Evolutionary conservation across 306 rosid species (phyloP).

Genomic region (Lupinus albus): DNA sequence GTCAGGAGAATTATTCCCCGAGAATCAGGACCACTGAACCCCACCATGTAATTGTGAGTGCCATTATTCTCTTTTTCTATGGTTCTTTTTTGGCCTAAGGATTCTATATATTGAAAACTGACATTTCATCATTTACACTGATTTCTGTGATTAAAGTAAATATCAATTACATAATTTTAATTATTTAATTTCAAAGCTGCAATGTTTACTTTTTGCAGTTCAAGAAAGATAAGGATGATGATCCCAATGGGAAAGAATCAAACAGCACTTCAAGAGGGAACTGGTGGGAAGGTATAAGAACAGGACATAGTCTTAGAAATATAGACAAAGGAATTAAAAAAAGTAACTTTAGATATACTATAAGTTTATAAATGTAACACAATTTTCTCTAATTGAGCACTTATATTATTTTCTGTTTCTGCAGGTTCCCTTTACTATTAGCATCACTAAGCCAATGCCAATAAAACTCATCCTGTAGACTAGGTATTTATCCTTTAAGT

Average conservation of each 20-base stretch:
- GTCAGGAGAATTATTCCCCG: constrained; percentile 86
- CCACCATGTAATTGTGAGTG: constrained; percentile 55
- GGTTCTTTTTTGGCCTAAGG: too few species aligned
- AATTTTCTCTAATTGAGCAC: not conserved
- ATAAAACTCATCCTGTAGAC: constrained; percentile 15
- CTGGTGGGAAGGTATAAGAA: constrained; percentile 93
- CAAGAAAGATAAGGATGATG: constrained; percentile 63
- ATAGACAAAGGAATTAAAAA: not conserved
- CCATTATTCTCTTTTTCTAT: constrained; percentile 39
- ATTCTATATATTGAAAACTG: too few species aligned
- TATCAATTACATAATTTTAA: too few species aligned
- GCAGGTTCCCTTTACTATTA: constrained; percentile 92
- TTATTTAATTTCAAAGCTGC: too few species aligned
- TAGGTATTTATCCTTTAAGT: constrained; percentile 43
- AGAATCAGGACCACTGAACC: constrained; percentile 61
- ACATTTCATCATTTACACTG: too few species aligned
- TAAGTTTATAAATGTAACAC: not conserved
- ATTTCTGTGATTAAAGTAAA: too few species aligned
- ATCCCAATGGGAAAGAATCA: constrained; percentile 57
- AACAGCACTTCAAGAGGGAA: constrained; percentile 81
- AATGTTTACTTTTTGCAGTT: too few species aligned
- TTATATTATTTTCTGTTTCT: constrained; percentile 2
- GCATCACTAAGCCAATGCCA: not conserved
- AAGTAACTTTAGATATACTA: too few species aligned
- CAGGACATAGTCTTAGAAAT: constrained; percentile 17